Conservation (phyloP, 306 rosid species). For the Sophora flavescens region DNA sequence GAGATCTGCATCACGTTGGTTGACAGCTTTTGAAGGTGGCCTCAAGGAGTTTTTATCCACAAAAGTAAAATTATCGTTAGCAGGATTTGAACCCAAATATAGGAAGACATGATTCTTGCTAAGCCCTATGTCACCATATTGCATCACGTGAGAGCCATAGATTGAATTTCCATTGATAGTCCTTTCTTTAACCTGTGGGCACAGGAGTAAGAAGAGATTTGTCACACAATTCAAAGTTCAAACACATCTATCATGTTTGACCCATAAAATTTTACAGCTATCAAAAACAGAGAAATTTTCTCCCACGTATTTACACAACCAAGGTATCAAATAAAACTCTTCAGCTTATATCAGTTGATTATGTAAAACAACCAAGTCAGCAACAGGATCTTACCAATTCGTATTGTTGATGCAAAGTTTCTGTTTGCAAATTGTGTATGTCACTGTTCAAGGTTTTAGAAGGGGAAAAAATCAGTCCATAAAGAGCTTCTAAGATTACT, state of each 20-base stretch:
- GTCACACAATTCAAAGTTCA: constrained; percentile 30
- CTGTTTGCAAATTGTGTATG: constrained; percentile 82
- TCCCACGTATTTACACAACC: not conserved
- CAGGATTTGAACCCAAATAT: constrained; percentile 92
- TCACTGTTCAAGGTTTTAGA: constrained; percentile 69
- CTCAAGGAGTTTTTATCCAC: constrained; percentile 70
- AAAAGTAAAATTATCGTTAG: constrained; percentile 81
- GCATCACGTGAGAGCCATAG: constrained; percentile 97
- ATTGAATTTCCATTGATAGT: constrained; percentile 66
- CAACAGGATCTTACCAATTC: constrained; percentile 72
- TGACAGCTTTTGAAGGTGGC: constrained; percentile 74
- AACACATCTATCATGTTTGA: constrained; percentile 5
- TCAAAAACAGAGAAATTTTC: constrained; percentile 1
- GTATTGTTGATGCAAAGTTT: constrained; percentile 87
- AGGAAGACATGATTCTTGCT: constrained; percentile 60
- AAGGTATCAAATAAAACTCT: constrained; percentile 15
- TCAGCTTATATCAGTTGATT: constrained; percentile 16
- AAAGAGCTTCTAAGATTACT: constrained; percentile 7
- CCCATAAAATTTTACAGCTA: constrained; percentile 24
- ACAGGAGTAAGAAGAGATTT: constrained; percentile 28
- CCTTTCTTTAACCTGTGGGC: constrained; percentile 82
- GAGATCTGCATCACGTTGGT: constrained; percentile 99
- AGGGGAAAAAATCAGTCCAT: constrained; percentile 32
- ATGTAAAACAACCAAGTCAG: constrained; percentile 24
- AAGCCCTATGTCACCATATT: constrained; percentile 78